Evolutionary conservation across 345 rosid genomes (phyloP).

Genomic region (Populus euphratica): DNA sequence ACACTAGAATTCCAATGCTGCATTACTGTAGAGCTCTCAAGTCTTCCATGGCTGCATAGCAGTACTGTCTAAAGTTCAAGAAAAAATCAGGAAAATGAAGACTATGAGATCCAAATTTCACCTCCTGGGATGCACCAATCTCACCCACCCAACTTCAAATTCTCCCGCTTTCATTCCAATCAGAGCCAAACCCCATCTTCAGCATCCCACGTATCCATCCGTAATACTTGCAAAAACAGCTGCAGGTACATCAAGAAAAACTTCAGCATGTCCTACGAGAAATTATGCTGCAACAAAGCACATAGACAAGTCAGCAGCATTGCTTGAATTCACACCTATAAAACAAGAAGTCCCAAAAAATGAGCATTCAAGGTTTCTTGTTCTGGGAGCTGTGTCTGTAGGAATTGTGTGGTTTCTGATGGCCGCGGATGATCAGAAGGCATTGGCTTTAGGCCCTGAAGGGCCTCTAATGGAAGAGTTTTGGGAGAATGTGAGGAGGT

Average conservation of each 20-base stretch:
- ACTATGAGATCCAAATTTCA: constrained; percentile 19
- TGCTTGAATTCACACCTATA: background rate
- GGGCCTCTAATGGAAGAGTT: constrained; percentile 90
- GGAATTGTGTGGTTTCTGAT: constrained; percentile 46
- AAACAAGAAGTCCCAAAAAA: constrained; percentile 11
- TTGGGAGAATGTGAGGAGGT: constrained; percentile 97
- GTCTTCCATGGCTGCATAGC: background rate
- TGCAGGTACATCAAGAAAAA: background rate
- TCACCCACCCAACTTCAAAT: constrained; percentile 10
- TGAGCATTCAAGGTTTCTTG: constrained; percentile 33
- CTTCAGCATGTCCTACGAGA: too few relatives aligned
- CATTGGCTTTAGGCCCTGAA: constrained; percentile 80
- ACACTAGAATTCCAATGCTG: background rate
- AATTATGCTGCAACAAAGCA: background rate
- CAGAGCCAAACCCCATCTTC: constrained; percentile 5
- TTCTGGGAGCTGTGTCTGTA: constrained; percentile 52
- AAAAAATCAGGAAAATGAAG: constrained; percentile 30
- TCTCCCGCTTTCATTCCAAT: constrained; percentile 2
- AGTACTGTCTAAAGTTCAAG: background rate
- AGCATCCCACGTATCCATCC: background rate
- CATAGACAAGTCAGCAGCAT: constrained; percentile 9
- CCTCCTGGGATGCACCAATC: constrained; percentile 10
- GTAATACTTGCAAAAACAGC: background rate
- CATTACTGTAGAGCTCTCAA: background rate
- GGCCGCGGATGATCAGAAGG: constrained; percentile 58